Evolutionary conservation across 371 early-diverging fungal species (phyloP), one percentile per base, ranked within the genome.

Genomic region (Mortierella sp.): DNA sequence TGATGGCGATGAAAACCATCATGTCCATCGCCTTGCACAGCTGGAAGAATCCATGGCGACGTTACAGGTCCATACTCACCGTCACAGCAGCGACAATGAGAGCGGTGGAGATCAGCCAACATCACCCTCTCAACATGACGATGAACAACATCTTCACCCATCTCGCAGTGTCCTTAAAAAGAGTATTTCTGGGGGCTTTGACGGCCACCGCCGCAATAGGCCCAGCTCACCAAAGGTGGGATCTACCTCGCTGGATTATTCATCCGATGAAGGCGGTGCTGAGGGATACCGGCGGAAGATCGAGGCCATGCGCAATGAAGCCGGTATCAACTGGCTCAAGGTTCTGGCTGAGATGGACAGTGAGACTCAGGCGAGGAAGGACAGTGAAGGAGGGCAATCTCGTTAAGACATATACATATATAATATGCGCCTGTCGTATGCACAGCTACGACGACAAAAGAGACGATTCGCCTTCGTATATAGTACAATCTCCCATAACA

Each of bases 241-340:
- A 9, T 53, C 64, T 3, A 8, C 70, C 0, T 76, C 76, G 0
- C 62, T 53, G 1, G 42, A 28, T 17, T 39, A 28, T 49, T 63
- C 52, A 3, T 56, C 51, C 21, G 70, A 62, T 11, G 70, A 61
- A 12, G 52, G 49, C 2, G 64, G 71, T n/a, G 72, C 72, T n/a
- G 84, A 82, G 12, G 78, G 60, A 0, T 85, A 84, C 64, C 76
- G 85, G 50, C 82, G 80, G 32, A 78, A 79, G 51, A 84, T 89
- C 31, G 88, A 89, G 60, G 83, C 84, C 12, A 85, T 89, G 81
- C 79, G 84, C 27, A 82, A 67, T 50, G 88, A 89, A 66, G 87
- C 88, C 2, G 89, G 89, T 4, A 81, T 82, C 23, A 86, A 83
- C 47, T 89, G 89, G 89, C 79, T 89, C 34, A 80, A 85, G 23